Percentiles rank a stretch among this genome's conserved stretches.
phyloP scores from a whole-genome alignment of 139 green algal species.

The Picochlorum sp. region DNA sequence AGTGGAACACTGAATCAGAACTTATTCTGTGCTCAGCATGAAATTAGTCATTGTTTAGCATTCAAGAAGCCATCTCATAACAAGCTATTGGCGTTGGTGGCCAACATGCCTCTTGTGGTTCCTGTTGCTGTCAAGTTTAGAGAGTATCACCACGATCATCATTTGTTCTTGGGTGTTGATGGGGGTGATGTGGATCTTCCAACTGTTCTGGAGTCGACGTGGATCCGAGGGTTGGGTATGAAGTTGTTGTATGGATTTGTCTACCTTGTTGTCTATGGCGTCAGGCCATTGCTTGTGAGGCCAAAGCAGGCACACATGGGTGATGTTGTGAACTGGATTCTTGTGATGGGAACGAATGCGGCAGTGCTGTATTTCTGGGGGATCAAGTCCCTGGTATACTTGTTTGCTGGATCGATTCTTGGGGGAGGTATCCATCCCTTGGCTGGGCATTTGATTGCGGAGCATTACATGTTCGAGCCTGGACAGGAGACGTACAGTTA shows the following conservation, averaged over 20 bases:
- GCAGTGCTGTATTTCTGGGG: slow-evolving; percentile 40
- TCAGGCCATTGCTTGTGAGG: slow-evolving; percentile 49
- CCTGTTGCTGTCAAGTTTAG: slow-evolving; percentile 53
- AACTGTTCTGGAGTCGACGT: slow-evolving; percentile 34
- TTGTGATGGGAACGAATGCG: slow-evolving; percentile 38
- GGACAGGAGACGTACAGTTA: slow-evolving; percentile 73
- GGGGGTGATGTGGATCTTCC: slow-evolving; percentile 57
- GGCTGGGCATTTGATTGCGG: slow-evolving; percentile 63
- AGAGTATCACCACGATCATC: slow-evolving; percentile 73
- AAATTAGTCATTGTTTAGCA: slow-evolving; percentile 60
- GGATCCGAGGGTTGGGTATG: slow-evolving; percentile 17
- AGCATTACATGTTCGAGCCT: slow-evolving; percentile 65
- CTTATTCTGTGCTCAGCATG: slow-evolving; percentile 59
- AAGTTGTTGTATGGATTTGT: slow-evolving; percentile 37
- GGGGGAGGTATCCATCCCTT: slow-evolving; percentile 58
- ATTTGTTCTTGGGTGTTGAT: slow-evolving; percentile 54
- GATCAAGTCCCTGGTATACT: slow-evolving; percentile 46
- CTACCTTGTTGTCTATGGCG: slow-evolving; percentile 58
- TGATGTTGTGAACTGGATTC: slow-evolving; percentile 41
- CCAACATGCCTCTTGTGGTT: slow-evolving; percentile 53
- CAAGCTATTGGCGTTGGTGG: slow-evolving; percentile 39
- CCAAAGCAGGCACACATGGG: slow-evolving; percentile 39
- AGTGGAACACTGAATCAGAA: slow-evolving; percentile 55
- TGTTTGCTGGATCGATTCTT: slow-evolving; percentile 42
- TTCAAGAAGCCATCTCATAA: slow-evolving; percentile 46